These are phyloP conservation scores for Phytopythium mirpurense DNA, from an alignment of 352 stramenopile species.

Conservation along the genomic window DNA sequence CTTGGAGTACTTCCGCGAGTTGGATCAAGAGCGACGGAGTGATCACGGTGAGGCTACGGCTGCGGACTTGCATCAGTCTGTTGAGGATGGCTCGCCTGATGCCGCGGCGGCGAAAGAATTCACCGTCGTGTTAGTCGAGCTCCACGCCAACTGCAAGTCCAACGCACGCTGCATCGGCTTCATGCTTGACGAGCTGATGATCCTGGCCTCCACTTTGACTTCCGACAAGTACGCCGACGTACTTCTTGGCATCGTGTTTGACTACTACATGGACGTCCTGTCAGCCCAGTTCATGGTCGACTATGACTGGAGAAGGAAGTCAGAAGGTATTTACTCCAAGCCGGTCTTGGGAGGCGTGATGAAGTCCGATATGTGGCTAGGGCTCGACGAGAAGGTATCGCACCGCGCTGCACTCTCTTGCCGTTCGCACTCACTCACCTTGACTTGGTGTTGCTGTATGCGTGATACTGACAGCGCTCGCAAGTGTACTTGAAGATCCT, in stretches of 20 bases:
- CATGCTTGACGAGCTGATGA: constrained; percentile 35
- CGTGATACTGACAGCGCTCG: constrained; percentile 11
- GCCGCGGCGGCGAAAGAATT: constrained; percentile 14
- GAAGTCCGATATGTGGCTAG: constrained; percentile 34
- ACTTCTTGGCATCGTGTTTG: constrained; percentile 30
- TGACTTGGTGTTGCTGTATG: background rate
- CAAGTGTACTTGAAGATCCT: constrained; percentile 43
- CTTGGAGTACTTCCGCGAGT: constrained; percentile 23
- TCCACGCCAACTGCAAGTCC: constrained; percentile 23
- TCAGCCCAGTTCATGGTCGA: constrained; percentile 37
- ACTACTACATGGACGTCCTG: constrained; percentile 42
- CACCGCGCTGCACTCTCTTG: background rate
- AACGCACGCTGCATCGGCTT: constrained; percentile 32
- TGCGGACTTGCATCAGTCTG: background rate
- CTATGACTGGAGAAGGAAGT: constrained; percentile 18
- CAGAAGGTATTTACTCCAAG: constrained; percentile 23
- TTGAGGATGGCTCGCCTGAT: background rate
- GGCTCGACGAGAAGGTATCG: constrained; percentile 26
- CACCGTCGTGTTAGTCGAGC: constrained; percentile 17
- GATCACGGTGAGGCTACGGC: background rate
- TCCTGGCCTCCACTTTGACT: constrained; percentile 18
- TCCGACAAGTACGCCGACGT: constrained; percentile 16
- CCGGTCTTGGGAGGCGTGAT: constrained; percentile 25
- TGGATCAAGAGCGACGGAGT: background rate
- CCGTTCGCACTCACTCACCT: background rate